Evolutionary conservation across 306 rosid species (phyloP), one percentile per base, ranked within the genome.

Genomic region (Abrus precatorius): DNA sequence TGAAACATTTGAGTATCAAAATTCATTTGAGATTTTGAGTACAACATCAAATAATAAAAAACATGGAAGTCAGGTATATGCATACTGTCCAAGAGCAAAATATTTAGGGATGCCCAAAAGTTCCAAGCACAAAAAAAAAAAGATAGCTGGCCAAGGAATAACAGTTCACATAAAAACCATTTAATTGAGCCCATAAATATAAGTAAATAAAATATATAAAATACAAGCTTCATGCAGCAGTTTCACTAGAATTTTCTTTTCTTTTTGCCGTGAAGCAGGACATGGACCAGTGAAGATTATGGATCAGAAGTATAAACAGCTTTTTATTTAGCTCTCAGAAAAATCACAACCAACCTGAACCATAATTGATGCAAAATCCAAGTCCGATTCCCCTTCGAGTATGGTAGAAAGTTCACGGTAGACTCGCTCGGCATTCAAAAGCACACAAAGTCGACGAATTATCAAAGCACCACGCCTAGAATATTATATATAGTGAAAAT

Each of bases 391-490:
- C 74, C 84, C 91, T 89, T 93, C 98, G 71, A 96, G 82, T 85
- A 93, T 92, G 36, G 90, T 86, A 57, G 99, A 96, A 73, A 96
- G 89, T 72, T 96, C 97, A 13, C 95, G 88, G 84, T 96, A 96
- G 72, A 96, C 97, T 84, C 96, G 87, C 85, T 96, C 98, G 75
- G 98, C 98, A 85, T 93, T 83, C 86, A 96, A 84, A 80, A 92
- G 99, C 81, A 92, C 99, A 89, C 99, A 92, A 53, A 96, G 94
- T 27, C 95, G 91, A 60, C 97, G 97, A 75, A 96, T 92, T 78
- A 96, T 96, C 86, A 96, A 85, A 64, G 98, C 98, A 81, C 99
- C 99, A 61, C 97, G 99, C 85, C 99, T 96, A 69, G 67, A 80
- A 77, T 70, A 71, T 73, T 7, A 34, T 10, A 66, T 13, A 27